These are phyloP conservation scores for Xylariaceae sp. DNA, from an alignment of 2,329 filamentous ascomycete species.

Conservation along the genomic window DNA sequence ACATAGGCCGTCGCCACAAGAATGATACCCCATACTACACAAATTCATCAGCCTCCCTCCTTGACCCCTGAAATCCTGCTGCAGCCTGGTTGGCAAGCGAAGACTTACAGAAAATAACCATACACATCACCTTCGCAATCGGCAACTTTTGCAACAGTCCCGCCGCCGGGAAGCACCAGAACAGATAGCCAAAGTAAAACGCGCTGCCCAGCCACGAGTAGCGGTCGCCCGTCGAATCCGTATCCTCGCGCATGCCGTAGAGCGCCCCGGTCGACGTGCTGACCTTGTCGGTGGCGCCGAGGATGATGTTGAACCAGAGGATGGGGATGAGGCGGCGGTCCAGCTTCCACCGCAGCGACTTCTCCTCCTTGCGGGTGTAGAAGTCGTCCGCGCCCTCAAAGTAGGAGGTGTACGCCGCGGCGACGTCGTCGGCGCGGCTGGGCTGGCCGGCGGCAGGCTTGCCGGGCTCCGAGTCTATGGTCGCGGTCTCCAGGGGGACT, in stretches of 20 bases:
- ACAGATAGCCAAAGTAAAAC: slow-evolving; percentile 8
- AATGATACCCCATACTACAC: slow-evolving; percentile 8
- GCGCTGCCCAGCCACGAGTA: slow-evolving; percentile 6
- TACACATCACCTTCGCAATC: slow-evolving; percentile 5
- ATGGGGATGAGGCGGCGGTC: slow-evolving; percentile 36
- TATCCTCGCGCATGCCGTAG: slow-evolving; percentile 18
- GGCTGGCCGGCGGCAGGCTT: background rate
- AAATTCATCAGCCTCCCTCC: background rate
- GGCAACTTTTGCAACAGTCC: slow-evolving; percentile 4
- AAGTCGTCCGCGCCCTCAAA: slow-evolving; percentile 14
- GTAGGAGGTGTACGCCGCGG: background rate
- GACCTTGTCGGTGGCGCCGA: slow-evolving; percentile 29
- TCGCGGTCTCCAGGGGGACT: background rate
- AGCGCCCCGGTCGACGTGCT: slow-evolving; percentile 25
- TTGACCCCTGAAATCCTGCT: background rate
- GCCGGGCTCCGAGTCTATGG: background rate
- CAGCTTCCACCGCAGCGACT: slow-evolving; percentile 34
- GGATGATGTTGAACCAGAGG: slow-evolving; percentile 15
- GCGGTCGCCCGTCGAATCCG: slow-evolving; percentile 2
- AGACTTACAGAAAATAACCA: slow-evolving; percentile 4
- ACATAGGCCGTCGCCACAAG: slow-evolving; percentile 5
- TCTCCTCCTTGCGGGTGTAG: slow-evolving; percentile 21
- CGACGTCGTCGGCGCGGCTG: background rate
- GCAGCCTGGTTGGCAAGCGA: background rate
- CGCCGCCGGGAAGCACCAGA: slow-evolving; percentile 8